Evolutionary conservation across 495 filamentous ascomycete species (phyloP), one percentile per base, ranked within the genome.

Genomic region (Neurospora africana): DNA sequence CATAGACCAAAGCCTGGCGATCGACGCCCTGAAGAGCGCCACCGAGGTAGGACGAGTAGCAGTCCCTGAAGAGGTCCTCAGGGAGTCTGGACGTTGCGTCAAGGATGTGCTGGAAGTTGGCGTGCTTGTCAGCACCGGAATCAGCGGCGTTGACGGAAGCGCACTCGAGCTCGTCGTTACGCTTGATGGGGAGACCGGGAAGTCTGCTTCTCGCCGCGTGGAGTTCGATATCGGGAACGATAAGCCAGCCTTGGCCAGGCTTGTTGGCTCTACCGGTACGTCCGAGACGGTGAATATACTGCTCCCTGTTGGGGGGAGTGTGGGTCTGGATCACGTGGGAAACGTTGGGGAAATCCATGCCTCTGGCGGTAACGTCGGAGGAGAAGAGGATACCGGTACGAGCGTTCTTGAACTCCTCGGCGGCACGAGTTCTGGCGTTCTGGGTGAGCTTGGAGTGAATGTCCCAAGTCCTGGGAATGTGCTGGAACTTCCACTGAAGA

Each of bases 261-360:
- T 92, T 92, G 75, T 89, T 88, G 4, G 91, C 94, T 74, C 88
- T 81, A 33, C 86, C 88, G 36, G 88, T 90, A 73, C 88, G 92
- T 33, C 94, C 94, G 71, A 98, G 84, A 71, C 95, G 89, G 80
- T 98, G 94, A 74, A 97, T 92, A 80, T 98, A 98, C 71, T 90
- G 86, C 71, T 97, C 95, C 19, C 88, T 83, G 74, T 87, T 86
- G 8, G 86, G 81, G 5, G 94, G 93, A 17, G 91, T 76, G 68
- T 93, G 92, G 70, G 95, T 79, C 78, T 98, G 94, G 77, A 98
- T 89, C 74, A 98, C 94, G 74, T 97, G 88, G 61, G 93, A 91
- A 69, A 98, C 95, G 74, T 93, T 90, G 70, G 95, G 94, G 83
- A 98, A 98, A 79, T 98, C 95, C 93, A 98, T 95, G 76, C 95